Evolutionary conservation across 345 rosid species (phyloP), one percentile per base, ranked within the genome.

Genomic region (Bretschneidera sinensis): DNA sequence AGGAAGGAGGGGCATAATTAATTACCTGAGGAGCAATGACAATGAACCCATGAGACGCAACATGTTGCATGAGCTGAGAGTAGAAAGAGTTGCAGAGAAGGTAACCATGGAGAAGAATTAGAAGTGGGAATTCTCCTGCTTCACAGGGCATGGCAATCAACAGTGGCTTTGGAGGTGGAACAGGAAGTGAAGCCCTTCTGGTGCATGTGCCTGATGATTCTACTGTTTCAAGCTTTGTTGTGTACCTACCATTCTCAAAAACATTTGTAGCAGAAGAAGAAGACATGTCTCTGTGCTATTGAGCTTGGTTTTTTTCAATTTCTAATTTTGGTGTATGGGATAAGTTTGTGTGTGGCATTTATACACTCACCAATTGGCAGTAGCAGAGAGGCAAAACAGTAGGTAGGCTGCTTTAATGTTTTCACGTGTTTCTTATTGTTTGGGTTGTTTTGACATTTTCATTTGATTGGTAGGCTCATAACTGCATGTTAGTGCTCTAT

Each of bases 41-140:
- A 62, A 92, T 85, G 84, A 89, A 92, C 33, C 98, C 98, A 68
- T 89, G 89, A 55, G 97, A 92, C 64, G 97, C 87, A 68, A 92
- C 71, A 61, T 92, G 98, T 51, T 57, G 83, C 68, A 92, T 63
- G 62, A 92, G 98, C 74, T 85, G 89, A 43, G 98, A 84, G 72
- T 92, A 92, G 80, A 92, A 92, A 11, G 83, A 61, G 73, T 87
- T 92, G 73, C 61, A 71, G 9, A 92, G 89, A 76, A 92, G 83
- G 66, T 79, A 89, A 48, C 96, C 96, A 59, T 89, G 98, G 82
- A 92, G 86, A 62, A 92, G 79, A 28, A 89, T 43, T 43, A 89
- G 67, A 24, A 89, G 48, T 21, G 97, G 94, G 76, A 68, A 89
- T 17, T 85, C 87, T 51, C 98, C 97, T 13, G 63, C 80, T 47